Evolutionary conservation across 108 stramenopile species (phyloP), one percentile per base, ranked within the genome.

Genomic region (Parmales sp.): DNA sequence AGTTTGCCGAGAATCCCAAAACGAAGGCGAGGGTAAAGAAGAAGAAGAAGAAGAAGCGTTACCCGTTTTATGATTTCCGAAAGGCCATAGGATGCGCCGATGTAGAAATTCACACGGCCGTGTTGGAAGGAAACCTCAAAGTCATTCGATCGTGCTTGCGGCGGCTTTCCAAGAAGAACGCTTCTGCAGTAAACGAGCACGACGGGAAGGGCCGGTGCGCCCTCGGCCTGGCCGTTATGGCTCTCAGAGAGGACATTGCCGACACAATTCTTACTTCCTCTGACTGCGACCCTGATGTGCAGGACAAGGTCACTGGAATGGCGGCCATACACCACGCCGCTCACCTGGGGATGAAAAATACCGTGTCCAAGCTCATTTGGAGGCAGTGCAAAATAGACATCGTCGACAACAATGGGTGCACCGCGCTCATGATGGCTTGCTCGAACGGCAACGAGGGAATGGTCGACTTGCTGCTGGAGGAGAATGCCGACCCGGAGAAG

Each of bases 11-110:
- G 31, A 60, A 60, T 31, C 54, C 54, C 3, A 11, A 60, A 34
- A 34, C 54, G 16, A 60, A 28, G 26, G 20, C 36, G 11, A 60
- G 36, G 54, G 54, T 60, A 11, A 60, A 60, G 31, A 60, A 60
- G 54, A 60, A 60, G 54, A 60, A 60, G 54, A 60, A 60, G 26
- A 34, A 34, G n/a, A 60, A 60, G 54, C 13, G 54, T 13, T 60
- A 60, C 54, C 54, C 54, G 29, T 60, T 28, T 34, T 60, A 60
- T 34, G 16, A 60, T 34, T 60, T 28, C 31, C 26, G 54, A 11
- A 60, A 60, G 20, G 26, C 36, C 3, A 28, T 60, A 34, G 54
- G 54, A 0, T 60, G 54, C 16, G 54, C 54, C 54, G 31, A 60
- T 60, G 54, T 60, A 28, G 54, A 60, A 28, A 2, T 60, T 11